Conservation (phyloP, 352 stramenopile species). For the Pythium aphanidermatum region DNA sequence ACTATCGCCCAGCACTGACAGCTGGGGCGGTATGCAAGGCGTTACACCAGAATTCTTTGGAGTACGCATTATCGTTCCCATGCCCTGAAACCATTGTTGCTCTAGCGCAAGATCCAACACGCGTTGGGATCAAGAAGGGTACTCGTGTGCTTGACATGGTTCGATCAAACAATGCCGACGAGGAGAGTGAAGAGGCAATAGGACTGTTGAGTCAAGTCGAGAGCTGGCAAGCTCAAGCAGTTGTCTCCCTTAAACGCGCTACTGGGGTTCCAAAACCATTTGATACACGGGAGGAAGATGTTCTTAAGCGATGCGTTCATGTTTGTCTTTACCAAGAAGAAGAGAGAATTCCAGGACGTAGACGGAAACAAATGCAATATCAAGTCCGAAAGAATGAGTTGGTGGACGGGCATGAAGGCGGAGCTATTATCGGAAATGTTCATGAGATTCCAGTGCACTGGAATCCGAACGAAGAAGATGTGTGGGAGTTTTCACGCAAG, state of each 20-base stretch:
- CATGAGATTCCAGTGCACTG: constrained; percentile 74
- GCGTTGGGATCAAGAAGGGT: constrained; percentile 22
- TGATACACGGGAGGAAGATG: constrained; percentile 67
- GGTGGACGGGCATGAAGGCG: neutral
- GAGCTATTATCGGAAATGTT: constrained; percentile 51
- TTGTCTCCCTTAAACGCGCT: constrained; percentile 71
- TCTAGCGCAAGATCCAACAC: constrained; percentile 33
- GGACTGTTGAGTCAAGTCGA: constrained; percentile 49
- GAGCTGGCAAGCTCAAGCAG: constrained; percentile 43
- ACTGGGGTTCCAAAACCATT: constrained; percentile 69
- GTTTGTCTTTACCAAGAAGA: constrained; percentile 73
- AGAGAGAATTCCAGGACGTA: constrained; percentile 19
- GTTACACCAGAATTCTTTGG: constrained; percentile 54
- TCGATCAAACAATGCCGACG: constrained; percentile 8
- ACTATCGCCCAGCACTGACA: constrained; percentile 66
- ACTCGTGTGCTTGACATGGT: constrained; percentile 21
- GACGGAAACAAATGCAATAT: neutral
- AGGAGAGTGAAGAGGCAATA: constrained; percentile 25
- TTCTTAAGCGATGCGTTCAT: constrained; percentile 74
- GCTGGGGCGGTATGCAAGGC: constrained; percentile 37
- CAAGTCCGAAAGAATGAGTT: neutral
- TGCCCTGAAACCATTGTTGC: constrained; percentile 57
- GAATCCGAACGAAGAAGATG: constrained; percentile 61
- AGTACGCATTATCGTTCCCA: constrained; percentile 63
- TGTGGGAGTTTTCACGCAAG: constrained; percentile 78